A percentile compares a stretch with the other conserved stretches of the same genome.
Evolutionary conservation across 371 early-diverging fungal genomes (phyloP).

Genomic region (Actinomortierella ambigua): DNA sequence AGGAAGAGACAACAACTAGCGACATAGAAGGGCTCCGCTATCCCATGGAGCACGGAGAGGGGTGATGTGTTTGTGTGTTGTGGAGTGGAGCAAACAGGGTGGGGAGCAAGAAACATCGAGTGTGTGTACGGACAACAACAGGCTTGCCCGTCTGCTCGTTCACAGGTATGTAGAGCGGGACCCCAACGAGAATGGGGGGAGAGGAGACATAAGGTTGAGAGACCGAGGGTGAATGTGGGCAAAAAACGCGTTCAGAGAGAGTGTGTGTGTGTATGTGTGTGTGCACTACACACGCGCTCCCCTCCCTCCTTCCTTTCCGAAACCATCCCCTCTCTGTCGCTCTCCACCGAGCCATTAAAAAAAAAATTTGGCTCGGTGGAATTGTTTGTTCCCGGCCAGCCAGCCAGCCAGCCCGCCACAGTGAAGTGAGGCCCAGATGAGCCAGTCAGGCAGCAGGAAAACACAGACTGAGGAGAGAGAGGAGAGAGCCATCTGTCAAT

Average conservation of each 20-base stretch:
- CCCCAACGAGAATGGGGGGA: no score
- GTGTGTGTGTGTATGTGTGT: not conserved
- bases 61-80: no score
- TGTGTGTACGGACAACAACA: no score
- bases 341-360: no score
- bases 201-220: no score
- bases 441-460: not conserved
- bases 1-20: not conserved
- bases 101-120: no score
- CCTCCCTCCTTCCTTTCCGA: not conserved
- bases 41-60: no score
- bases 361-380: no score
- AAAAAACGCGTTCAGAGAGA: not conserved
- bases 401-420: not conserved
- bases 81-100: no score
- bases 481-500: not conserved
- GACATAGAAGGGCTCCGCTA: not conserved
- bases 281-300: not conserved
- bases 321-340: not conserved
- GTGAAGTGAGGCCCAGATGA: not conserved
- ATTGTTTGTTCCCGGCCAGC: not conserved
- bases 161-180: no score
- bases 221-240: no score
- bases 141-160: no score
- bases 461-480: not conserved